These are phyloP conservation scores for Sporothrix phasma DNA, from an alignment of 2,329 filamentous ascomycete species.

Conservation along the genomic window DNA sequence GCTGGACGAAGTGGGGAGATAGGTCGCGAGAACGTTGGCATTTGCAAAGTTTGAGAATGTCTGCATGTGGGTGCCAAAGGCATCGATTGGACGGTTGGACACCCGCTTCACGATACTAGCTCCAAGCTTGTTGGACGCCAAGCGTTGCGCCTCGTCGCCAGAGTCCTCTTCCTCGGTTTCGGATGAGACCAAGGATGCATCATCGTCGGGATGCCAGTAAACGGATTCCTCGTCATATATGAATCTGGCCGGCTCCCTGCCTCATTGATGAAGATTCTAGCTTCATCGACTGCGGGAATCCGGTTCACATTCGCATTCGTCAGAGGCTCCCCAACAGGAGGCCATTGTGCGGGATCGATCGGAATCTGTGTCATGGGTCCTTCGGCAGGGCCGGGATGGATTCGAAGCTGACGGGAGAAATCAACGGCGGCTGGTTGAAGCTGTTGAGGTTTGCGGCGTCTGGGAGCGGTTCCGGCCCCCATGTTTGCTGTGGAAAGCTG, in stretches of 20 bases:
- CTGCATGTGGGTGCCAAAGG: conserved; percentile 37
- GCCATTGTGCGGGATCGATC: background rate
- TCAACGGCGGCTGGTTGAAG: background rate
- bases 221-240: conserved; percentile 25
- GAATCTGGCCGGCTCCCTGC: background rate
- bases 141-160: conserved; percentile 27
- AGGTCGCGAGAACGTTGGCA: conserved; percentile 49
- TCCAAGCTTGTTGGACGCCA: conserved; percentile 32
- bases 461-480: conserved; percentile 5
- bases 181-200: conserved; percentile 51
- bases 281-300: background rate
- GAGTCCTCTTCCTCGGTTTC: conserved; percentile 44
- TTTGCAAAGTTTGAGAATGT: conserved; percentile 40
- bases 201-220: conserved; percentile 47
- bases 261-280: background rate
- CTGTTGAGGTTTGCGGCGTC: background rate
- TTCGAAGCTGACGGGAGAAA: background rate
- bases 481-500: background rate
- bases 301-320: background rate
- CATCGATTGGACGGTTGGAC: conserved; percentile 28
- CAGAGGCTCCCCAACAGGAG: too few relatives aligned
- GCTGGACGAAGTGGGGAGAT: conserved; percentile 53
- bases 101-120: conserved; percentile 30
- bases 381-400: background rate
- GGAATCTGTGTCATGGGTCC: background rate